These are phyloP conservation scores for Cercophora samala DNA, from an alignment of 495 filamentous ascomycete species.

Conservation along the genomic window DNA sequence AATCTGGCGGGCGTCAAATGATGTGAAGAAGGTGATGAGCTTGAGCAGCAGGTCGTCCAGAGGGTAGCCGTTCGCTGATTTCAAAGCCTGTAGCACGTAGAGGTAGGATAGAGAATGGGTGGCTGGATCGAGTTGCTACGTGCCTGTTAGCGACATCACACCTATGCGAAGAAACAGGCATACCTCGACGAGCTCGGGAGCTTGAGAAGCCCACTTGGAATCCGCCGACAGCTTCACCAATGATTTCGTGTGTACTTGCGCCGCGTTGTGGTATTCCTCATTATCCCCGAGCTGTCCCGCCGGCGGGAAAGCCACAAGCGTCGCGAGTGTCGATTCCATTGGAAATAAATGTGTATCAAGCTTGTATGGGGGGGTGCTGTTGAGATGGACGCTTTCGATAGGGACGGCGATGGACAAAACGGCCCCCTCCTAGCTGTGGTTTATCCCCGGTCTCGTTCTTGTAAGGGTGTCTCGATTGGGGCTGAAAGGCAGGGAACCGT, in stretches of 20 bases:
- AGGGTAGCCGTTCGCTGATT: constrained; percentile 2
- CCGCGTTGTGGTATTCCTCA: constrained; percentile 30
- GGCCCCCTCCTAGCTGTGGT: neutral
- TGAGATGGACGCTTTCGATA: neutral
- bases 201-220: constrained; percentile 17
- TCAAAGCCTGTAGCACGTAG: constrained; percentile 31
- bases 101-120: constrained; percentile 46
- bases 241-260: constrained; percentile 30
- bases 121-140: constrained; percentile 38
- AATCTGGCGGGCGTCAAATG: constrained; percentile 46
- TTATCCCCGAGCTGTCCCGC: constrained; percentile 21
- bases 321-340: constrained; percentile 40
- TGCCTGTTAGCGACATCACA: neutral
- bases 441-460: neutral
- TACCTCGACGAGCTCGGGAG: constrained; percentile 37
- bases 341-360: neutral
- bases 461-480: neutral
- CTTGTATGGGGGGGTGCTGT: neutral
- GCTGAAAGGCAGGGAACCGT: neutral
- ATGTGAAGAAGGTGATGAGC: constrained; percentile 39
- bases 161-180: neutral
- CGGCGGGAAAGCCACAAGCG: constrained; percentile 42
- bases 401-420: neutral
- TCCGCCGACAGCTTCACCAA: constrained; percentile 30
- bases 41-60: constrained; percentile 33